A percentile compares a stretch with the other conserved stretches of the same genome.
These are phyloP conservation scores for Diaporthe ampelina DNA, from an alignment of 2,329 filamentous ascomycete genomes.

Conservation along the genomic window DNA sequence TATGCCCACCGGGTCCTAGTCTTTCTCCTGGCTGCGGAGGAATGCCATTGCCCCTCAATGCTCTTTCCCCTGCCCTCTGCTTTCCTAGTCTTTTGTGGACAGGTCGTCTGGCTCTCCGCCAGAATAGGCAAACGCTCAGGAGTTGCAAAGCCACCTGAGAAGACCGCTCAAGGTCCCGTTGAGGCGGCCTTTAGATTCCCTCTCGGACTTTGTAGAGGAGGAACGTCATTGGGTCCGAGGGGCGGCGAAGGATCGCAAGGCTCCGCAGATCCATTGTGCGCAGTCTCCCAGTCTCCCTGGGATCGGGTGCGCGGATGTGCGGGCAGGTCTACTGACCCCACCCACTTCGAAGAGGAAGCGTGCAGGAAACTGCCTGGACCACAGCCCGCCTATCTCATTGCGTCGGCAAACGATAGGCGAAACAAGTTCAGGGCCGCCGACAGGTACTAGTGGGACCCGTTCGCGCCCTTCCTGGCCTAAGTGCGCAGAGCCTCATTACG, in stretches of 20 bases:
- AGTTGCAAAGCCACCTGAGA: neutral
- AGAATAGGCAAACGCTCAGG: neutral
- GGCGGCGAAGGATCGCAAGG: constrained; percentile 26
- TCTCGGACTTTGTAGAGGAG: constrained; percentile 12
- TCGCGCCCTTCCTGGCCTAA: constrained; percentile 9
- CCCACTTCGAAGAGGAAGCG: constrained; percentile 3
- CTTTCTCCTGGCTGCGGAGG: neutral
- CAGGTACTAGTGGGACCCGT: constrained; percentile 2
- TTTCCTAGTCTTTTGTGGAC: neutral
- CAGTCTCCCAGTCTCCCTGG: neutral
- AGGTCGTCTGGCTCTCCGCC: neutral
- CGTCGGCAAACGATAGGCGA: neutral
- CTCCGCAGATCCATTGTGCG: constrained; percentile 27
- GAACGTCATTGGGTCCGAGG: constrained; percentile 13
- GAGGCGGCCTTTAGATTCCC: neutral
- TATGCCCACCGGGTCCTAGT: neutral
- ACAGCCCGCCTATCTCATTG: neutral
- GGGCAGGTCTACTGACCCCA: constrained; percentile 1
- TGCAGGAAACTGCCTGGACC: neutral
- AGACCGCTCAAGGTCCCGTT: neutral
- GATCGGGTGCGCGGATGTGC: constrained; percentile 25
- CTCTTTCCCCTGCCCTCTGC: neutral
- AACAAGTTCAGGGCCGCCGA: neutral
- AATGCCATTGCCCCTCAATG: neutral
- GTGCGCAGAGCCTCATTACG: constrained; percentile 26